phyloP scores from a whole-genome alignment of 2,329 filamentous ascomycete species.

The Fusarium cicatricum region DNA sequence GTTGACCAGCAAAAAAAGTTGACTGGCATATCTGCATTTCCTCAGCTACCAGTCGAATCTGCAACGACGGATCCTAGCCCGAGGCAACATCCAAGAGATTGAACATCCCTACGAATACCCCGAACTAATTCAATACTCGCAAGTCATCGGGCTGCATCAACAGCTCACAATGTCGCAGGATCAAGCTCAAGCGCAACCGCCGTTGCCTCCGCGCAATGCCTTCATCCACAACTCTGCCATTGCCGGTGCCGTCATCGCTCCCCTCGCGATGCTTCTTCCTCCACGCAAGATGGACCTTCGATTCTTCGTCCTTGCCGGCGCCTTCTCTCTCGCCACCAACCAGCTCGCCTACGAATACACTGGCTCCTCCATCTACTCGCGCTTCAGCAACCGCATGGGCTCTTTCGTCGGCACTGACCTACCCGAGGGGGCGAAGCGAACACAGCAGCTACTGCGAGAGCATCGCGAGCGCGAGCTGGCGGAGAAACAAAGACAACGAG shows the following conservation, averaged over 20 bases:
- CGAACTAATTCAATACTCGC: not conserved
- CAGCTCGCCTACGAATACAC: conserved; percentile 66
- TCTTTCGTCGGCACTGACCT: conserved; percentile 62
- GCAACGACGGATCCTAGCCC: conserved; percentile 7
- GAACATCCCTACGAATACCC: not conserved
- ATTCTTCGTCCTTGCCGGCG: conserved; percentile 57
- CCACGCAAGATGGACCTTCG: conserved; percentile 62
- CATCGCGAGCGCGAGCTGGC: conserved; percentile 53
- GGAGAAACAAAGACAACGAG: conserved; percentile 33
- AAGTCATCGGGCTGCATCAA: not conserved
- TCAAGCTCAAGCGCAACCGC: conserved; percentile 34
- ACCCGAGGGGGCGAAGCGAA: conserved; percentile 62
- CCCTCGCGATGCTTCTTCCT: conserved; percentile 59
- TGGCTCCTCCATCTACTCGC: conserved; percentile 60
- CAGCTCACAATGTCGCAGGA: conserved; percentile 41
- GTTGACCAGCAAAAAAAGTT: conserved; percentile 21
- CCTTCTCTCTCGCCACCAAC: conserved; percentile 62
- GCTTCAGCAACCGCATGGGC: conserved; percentile 54
- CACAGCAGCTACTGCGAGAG: conserved; percentile 56
- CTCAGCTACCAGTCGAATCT: conserved; percentile 7
- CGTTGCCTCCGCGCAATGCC: conserved; percentile 46
- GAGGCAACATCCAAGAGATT: not conserved
- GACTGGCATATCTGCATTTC: conserved; percentile 15
- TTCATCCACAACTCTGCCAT: conserved; percentile 59
- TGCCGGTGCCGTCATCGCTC: conserved; percentile 56